A percentile compares a stretch with the other conserved stretches of the same genome.
These are phyloP conservation scores for Porcisia hertigi DNA, from an alignment of 208 protist species.

Conservation along the genomic window DNA sequence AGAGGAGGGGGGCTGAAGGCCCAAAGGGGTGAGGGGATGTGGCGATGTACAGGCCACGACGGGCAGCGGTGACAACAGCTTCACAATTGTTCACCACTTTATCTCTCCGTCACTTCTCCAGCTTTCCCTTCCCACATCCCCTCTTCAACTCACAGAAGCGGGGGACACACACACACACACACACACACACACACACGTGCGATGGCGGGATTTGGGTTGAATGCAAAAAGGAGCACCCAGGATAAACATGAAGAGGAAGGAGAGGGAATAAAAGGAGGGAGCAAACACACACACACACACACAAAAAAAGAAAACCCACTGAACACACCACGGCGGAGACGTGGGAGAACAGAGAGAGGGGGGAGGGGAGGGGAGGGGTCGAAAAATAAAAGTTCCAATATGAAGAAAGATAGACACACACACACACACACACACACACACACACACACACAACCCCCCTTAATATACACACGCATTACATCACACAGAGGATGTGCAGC, in stretches of 20 bases:
- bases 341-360: too few relatives aligned
- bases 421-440: too few relatives aligned
- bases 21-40: too few relatives aligned
- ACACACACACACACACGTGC: not conserved
- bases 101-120: too few relatives aligned
- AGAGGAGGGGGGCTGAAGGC: not conserved
- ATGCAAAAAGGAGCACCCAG: not conserved
- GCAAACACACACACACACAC: not conserved
- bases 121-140: not conserved
- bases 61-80: not conserved
- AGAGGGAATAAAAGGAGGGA: constrained; percentile 1
- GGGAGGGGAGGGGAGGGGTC: too few relatives aligned
- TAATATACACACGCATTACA: too few relatives aligned
- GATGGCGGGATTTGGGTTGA: not conserved
- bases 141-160: not conserved
- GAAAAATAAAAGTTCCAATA: too few relatives aligned
- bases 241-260: not conserved
- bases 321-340: not conserved
- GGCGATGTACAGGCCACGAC: too few relatives aligned
- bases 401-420: too few relatives aligned
- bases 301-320: not conserved
- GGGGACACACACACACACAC: not conserved
- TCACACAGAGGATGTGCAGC: too few relatives aligned
- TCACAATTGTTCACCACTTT: too few relatives aligned
- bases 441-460: too few relatives aligned